Base-by-base conservation (phyloP, 768 basidiomycete genomes). In the Termitomyces sp. region DNA sequence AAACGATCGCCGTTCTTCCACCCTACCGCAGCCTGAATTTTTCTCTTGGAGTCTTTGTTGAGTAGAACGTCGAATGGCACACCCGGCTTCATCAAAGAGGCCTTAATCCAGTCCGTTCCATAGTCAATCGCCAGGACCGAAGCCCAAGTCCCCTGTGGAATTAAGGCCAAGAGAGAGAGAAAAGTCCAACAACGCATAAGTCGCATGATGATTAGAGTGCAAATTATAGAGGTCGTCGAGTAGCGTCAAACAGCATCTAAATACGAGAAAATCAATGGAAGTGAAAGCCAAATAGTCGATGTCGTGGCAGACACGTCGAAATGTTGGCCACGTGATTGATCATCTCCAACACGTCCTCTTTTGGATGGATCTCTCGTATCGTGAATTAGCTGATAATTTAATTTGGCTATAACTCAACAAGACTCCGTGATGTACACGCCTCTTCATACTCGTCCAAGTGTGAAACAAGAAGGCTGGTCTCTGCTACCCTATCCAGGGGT, bases 81-180 rank as follows among this genome's bases (percentile, higher is more conserved):
- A 46, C 93, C 94, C 1, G 94, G 94, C 67, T 94, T 95, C 80
- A 98, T 88, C 57, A 98, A 76, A 4, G 94, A 95, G 30, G 94
- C 92, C 73, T 98, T 99, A 67, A 95, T 98, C 82, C 87, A 95
- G 74, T 98, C 97, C 18, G 92, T 84, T 68, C 97, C 97, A 82
- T 97, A 98, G 84, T 99, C 97, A 67, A 99, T 92, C 20, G 95
- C 95, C 49, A 99, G 83, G 13, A 98, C 82, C 3, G 94, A 85
- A 22, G 87, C 90, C 43, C 82, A 72, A n/a, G 77, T 74, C 44
- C 75, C 67, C 46, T 76, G 71, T 35, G 81, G 76, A 22, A 79
- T 64, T 13, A 75, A 61, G 49, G 70, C 67, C 55, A 77, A 57
- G 56, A 80, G 68, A 58, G 71, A 73, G 53, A 79, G 61, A 30